Conservation (phyloP, 176 grass and related monocot genomes). For the Triticum aestivum region DNA sequence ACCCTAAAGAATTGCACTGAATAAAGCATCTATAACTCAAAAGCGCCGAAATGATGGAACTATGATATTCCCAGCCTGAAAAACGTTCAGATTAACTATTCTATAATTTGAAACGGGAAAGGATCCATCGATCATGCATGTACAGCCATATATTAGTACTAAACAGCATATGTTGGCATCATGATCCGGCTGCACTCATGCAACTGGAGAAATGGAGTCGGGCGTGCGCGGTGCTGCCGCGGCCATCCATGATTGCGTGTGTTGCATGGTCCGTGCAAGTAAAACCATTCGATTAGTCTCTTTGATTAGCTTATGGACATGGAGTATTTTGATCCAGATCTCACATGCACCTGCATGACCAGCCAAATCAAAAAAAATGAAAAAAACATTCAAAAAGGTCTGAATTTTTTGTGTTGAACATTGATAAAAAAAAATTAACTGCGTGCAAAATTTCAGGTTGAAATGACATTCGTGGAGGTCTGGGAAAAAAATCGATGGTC, state of each 20-base stretch:
- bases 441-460: too few species aligned
- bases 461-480: too few species aligned
- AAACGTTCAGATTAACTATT: background rate
- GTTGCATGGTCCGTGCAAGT: background rate
- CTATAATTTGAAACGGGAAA: background rate
- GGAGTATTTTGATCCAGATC: too few species aligned
- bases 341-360: too few species aligned
- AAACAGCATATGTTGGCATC: background rate
- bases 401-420: too few species aligned
- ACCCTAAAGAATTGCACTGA: too few species aligned
- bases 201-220: background rate
- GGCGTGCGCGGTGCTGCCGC: background rate
- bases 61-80: background rate
- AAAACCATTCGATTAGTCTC: background rate
- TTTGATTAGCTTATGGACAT: too few species aligned
- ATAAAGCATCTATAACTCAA: too few species aligned
- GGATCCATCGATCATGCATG: background rate
- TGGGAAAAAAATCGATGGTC: too few species aligned
- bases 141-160: background rate
- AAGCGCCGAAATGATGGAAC: background rate
- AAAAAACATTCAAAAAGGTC: too few species aligned
- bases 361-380: too few species aligned
- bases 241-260: background rate
- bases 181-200: background rate
- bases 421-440: too few species aligned